phyloP scores from a whole-genome alignment of 2,329 filamentous ascomycete species.

The Mycogone perniciosa region DNA sequence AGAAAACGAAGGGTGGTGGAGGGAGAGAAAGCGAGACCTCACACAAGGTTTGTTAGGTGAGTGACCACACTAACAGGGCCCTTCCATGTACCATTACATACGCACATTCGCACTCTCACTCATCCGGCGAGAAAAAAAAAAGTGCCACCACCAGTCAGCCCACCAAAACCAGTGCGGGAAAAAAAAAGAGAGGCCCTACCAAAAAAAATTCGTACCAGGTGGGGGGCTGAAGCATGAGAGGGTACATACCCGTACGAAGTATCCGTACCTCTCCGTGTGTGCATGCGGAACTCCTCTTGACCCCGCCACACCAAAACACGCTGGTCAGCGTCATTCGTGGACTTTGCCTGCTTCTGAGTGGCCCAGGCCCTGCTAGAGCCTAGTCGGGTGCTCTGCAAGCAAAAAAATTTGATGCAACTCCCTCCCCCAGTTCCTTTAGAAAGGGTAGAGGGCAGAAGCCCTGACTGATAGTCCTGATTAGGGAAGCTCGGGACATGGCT shows the following conservation, averaged over 20 bases:
- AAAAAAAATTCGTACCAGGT: neutral
- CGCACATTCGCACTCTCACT: constrained; percentile 2
- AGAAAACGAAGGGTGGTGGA: constrained; percentile 17
- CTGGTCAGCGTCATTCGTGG: neutral
- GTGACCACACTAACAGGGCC: too few species aligned
- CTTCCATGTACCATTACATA: too few species aligned
- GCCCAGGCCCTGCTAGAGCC: neutral
- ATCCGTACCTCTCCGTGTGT: too few species aligned
- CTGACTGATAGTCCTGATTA: neutral
- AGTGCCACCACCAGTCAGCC: neutral
- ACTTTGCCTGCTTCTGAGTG: neutral
- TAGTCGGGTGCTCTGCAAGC: too few species aligned
- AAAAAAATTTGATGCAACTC: too few species aligned
- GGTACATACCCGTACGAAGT: too few species aligned
- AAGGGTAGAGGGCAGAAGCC: constrained; percentile 11
- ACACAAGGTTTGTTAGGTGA: too few species aligned
- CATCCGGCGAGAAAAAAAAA: constrained; percentile 19
- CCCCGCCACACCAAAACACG: neutral
- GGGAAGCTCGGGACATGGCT: neutral
- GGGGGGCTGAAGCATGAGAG: neutral
- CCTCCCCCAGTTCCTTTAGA: too few species aligned
- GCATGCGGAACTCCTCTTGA: neutral
- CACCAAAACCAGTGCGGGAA: constrained; percentile 9
- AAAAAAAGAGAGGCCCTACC: neutral
- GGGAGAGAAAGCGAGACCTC: constrained; percentile 5